These are phyloP conservation scores for Plantago ovata DNA, from an alignment of 257 asterid genomes.

Conservation along the genomic window DNA sequence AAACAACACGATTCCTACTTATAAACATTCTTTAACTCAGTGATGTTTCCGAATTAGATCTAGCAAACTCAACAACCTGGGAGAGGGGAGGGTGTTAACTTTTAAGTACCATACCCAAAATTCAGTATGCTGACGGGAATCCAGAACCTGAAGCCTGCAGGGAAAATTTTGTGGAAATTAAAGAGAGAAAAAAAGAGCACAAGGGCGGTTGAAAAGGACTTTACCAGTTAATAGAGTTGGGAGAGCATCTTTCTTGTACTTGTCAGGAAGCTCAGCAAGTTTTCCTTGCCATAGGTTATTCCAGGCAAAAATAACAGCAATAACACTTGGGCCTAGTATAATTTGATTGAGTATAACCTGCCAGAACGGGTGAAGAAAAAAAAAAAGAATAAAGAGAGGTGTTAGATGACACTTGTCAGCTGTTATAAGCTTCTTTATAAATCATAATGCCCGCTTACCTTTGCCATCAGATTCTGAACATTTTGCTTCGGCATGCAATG, in stretches of 20 bases:
- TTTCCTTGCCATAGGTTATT: slow-evolving; percentile 85
- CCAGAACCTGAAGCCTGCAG: slow-evolving; percentile 94
- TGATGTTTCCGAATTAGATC: no score
- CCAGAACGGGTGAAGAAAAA: background rate
- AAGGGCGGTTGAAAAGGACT: slow-evolving; percentile 6
- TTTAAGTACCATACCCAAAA: slow-evolving; percentile 60
- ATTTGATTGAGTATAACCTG: slow-evolving; percentile 85
- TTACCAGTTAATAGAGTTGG: slow-evolving; percentile 76
- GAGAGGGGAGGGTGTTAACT: no score
- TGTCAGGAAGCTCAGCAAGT: slow-evolving; percentile 80
- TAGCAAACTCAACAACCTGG: no score
- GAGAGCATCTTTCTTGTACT: slow-evolving; percentile 84
- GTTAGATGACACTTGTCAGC: background rate
- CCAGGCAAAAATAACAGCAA: slow-evolving; percentile 90
- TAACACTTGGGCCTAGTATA: slow-evolving; percentile 74
- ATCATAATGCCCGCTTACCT: slow-evolving; percentile 35
- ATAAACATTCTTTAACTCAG: no score
- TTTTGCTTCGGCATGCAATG: slow-evolving; percentile 68
- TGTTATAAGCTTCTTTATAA: background rate
- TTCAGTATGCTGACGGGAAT: slow-evolving; percentile 88
- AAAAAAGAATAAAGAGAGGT: slow-evolving; percentile 12
- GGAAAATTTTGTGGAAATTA: background rate
- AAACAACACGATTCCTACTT: no score
- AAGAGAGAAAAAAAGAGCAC: background rate
- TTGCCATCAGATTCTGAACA: slow-evolving; percentile 48